Base-by-base conservation (phyloP, 2,329 filamentous ascomycete species). In the Cadophora sp. region DNA sequence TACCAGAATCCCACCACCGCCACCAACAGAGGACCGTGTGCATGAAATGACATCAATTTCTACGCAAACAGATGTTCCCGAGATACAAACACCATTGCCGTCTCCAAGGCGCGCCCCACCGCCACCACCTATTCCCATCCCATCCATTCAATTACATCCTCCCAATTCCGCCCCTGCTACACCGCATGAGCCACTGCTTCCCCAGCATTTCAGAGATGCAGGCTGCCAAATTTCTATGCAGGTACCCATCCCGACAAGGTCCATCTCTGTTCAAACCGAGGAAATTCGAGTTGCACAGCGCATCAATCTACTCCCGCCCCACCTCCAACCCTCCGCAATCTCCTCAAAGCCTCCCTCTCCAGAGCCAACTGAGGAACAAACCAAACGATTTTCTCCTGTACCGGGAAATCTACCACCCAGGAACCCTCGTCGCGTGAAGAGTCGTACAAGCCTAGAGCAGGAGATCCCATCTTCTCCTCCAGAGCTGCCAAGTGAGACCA, bases 141-240 rank as follows among this genome's bases (percentile, higher is more conserved):
- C 74, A 0, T 93, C 90, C 72, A 99, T 99, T 77, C 92, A 93
- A 66, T 93, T 99, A 62, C 92, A 97, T 73, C 96, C 96, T 37
- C 95, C 96, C 0, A 89, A 86, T 3, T 97, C 93, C 65, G 88
- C 92, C 59, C 94, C 95, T n/a, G 84, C 90, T 4, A 94, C 93
- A 1, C 93, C 93, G 1, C 87, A 86, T 59, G 88, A 91, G 72
- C 89, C 91, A 62, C 85, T 89, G 6, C 87, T 97, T 65, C 89
- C 97, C 34, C 94, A 94, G 64, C 89, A 94, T 66, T 89, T 89
- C 70, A 97, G 94, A 78, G 93, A 93, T 79, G 89, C 91, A 71
- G 90, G 89, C 22, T 95, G 91, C 75, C 96, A 99, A 79, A 93
- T 94, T 29, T 85, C 85, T 46, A 82, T 89, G 60, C 79, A 84